Percentiles rank a stretch among this genome's conserved stretches.
Conservation (phyloP, 352 stramenopile genomes). For the Blastocystis sp. region DNA sequence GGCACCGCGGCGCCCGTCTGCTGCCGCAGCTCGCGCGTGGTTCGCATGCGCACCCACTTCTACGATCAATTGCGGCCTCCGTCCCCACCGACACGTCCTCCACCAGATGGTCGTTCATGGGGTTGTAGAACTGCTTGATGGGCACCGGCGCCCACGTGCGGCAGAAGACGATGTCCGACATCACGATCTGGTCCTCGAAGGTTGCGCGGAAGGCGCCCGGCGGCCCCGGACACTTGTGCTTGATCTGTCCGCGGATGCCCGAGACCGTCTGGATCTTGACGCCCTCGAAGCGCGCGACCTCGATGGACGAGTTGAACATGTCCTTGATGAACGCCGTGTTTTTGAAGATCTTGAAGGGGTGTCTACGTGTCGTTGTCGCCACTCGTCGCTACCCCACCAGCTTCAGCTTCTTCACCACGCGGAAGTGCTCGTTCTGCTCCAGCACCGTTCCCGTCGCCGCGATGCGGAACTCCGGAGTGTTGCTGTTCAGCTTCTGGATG, state of each 20-base stretch:
- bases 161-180: slow-evolving; percentile 97
- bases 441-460: slow-evolving; percentile 87
- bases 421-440: slow-evolving; percentile 90
- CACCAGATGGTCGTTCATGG: slow-evolving; percentile 76
- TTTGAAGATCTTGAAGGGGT: slow-evolving; percentile 91
- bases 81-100: slow-evolving; percentile 57
- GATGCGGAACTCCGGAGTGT: slow-evolving; percentile 84
- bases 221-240: slow-evolving; percentile 61
- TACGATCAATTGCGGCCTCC: not conserved
- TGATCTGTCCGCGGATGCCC: slow-evolving; percentile 79
- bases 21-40: slow-evolving; percentile 75
- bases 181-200: slow-evolving; percentile 98
- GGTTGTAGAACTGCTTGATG: slow-evolving; percentile 95
- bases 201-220: slow-evolving; percentile 89
- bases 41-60: slow-evolving; percentile 58
- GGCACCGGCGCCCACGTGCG: slow-evolving; percentile 94
- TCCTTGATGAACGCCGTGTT: slow-evolving; percentile 95
- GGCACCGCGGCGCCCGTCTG: slow-evolving; percentile 83
- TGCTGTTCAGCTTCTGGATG: slow-evolving; percentile 84
- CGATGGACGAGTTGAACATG: slow-evolving; percentile 86
- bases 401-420: slow-evolving; percentile 99
- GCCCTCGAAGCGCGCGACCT: slow-evolving; percentile 91
- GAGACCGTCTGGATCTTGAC: slow-evolving; percentile 91
- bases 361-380: not conserved
- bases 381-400: slow-evolving; percentile 77